phyloP scores from a whole-genome alignment of 495 filamentous ascomycete species.

The Bombardia bombarda region DNA sequence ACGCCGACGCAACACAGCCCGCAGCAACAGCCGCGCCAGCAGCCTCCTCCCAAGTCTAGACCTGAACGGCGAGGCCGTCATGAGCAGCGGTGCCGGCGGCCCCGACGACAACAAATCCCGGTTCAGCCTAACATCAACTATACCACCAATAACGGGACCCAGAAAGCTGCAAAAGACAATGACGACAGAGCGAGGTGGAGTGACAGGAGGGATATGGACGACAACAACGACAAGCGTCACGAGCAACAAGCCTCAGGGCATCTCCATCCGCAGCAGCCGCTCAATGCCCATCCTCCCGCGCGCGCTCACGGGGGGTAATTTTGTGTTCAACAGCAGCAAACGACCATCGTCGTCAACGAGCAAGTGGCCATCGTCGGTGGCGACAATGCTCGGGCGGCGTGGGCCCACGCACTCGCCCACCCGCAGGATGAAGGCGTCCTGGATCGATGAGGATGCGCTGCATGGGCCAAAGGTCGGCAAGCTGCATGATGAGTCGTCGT shows the following conservation, averaged over 20 bases:
- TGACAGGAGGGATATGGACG: not conserved
- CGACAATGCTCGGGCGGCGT: not conserved
- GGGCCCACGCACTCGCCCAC: not conserved
- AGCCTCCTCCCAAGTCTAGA: not conserved
- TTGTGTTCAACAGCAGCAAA: not conserved
- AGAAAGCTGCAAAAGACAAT: conserved; percentile 4
- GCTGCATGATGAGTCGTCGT: conserved; percentile 4
- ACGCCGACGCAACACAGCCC: conserved; percentile 6
- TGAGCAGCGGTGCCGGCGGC: not conserved
- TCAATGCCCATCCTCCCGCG: not conserved
- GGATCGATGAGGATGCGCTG: conserved; percentile 36
- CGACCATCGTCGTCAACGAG: not conserved
- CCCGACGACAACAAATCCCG: too few relatives aligned
- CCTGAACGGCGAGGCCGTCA: not conserved
- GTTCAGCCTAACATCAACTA: too few relatives aligned
- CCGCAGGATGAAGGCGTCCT: conserved; percentile 17
- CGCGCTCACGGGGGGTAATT: not conserved
- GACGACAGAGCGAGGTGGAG: too few relatives aligned
- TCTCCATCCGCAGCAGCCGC: not conserved
- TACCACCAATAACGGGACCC: too few relatives aligned
- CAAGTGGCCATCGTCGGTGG: not conserved
- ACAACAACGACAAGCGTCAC: not conserved
- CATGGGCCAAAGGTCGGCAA: conserved; percentile 30
- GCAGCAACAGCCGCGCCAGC: not conserved
- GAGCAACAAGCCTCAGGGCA: too few relatives aligned